phyloP scores from a whole-genome alignment of 768 basidiomycete genomes.

The Sporobolomyces pararoseus region DNA sequence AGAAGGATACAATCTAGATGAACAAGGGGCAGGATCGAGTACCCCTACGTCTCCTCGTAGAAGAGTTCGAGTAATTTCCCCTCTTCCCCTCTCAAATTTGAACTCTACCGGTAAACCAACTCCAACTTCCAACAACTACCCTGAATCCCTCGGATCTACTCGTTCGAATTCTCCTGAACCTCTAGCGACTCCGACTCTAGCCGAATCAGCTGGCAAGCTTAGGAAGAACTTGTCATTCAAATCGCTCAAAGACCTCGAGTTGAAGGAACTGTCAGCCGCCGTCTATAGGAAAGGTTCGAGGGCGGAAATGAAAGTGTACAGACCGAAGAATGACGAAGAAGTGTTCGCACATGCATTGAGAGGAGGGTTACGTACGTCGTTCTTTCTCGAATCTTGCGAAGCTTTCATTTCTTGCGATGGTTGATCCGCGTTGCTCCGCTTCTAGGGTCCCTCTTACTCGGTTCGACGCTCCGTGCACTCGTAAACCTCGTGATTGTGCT shows the following conservation, averaged over 20 bases:
- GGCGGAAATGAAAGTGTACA: conserved; percentile 67
- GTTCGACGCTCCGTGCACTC: conserved; percentile 73
- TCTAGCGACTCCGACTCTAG: conserved; percentile 39
- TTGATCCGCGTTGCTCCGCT: not conserved
- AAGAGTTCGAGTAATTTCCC: not conserved
- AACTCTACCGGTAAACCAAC: not conserved
- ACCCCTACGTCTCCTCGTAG: not conserved
- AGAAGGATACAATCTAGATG: not conserved
- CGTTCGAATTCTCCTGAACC: conserved; percentile 26
- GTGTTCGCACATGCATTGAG: conserved; percentile 67
- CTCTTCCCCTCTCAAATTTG: not conserved
- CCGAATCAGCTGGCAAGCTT: conserved; percentile 35
- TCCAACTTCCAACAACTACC: not conserved
- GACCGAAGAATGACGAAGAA: conserved; percentile 61
- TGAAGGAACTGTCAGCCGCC: conserved; percentile 57
- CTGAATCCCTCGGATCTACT: not conserved
- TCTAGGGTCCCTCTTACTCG: conserved; percentile 80
- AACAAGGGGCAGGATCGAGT: not conserved
- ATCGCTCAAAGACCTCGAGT: conserved; percentile 75
- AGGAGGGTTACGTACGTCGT: conserved; percentile 66
- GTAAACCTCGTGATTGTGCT: conserved; percentile 75
- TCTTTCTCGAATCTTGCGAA: not conserved
- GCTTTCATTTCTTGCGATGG: not conserved
- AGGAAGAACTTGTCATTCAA: conserved; percentile 60
- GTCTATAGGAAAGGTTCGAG: conserved; percentile 71